Conservation (phyloP, 306 rosid genomes). For the Corylus americana region DNA sequence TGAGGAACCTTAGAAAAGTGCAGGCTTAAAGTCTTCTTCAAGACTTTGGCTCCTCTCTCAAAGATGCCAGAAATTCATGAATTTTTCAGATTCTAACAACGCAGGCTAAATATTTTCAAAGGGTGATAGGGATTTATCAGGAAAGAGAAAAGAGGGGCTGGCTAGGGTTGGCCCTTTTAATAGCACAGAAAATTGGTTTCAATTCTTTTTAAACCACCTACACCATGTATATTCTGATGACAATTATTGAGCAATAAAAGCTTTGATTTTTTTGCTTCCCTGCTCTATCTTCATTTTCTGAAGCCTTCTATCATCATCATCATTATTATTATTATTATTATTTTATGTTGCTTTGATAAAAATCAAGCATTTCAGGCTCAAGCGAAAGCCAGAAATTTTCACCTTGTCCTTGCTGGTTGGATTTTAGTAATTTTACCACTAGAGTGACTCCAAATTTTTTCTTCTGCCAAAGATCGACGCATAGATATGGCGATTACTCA, state of each 20-base stretch:
- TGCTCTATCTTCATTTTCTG: neutral
- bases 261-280: neutral
- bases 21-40: neutral
- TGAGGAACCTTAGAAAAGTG: slow-evolving; percentile 23
- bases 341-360: neutral
- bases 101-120: neutral
- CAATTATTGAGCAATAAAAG: neutral
- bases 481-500: too few species aligned
- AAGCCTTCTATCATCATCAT: too few species aligned
- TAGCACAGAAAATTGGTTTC: neutral
- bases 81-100: neutral
- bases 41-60: neutral
- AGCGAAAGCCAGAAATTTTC: too few species aligned
- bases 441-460: too few species aligned
- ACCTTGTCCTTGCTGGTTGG: too few species aligned
- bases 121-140: neutral
- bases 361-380: neutral
- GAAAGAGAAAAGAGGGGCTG: neutral
- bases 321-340: too few species aligned
- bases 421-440: too few species aligned
- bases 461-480: too few species aligned
- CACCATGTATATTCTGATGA: neutral
- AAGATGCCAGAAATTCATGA: neutral
- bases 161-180: neutral
- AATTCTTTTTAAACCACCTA: neutral